Conservation (phyloP, 2,329 filamentous ascomycete species). For the Clonostachys rosea region DNA sequence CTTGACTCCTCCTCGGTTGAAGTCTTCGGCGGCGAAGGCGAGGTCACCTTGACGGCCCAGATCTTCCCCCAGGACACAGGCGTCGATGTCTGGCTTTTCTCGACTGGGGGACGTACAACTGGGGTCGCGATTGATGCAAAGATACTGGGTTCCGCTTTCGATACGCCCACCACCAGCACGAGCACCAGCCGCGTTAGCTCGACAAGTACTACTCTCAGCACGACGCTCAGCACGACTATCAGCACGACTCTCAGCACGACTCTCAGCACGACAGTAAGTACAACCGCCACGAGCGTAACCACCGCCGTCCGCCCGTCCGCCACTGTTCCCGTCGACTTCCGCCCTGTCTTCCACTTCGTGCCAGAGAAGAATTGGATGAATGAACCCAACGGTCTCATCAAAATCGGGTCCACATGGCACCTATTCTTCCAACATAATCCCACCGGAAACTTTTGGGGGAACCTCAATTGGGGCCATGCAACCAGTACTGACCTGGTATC, state of each 20-base stretch:
- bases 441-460: not conserved
- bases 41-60: not conserved
- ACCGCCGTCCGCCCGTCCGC: constrained; percentile 1
- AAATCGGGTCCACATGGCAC: not conserved
- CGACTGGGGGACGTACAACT: not conserved
- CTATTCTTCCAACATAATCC: not conserved
- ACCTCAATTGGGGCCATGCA: not conserved
- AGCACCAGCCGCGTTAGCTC: constrained; percentile 1
- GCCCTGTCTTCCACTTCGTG: not conserved
- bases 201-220: constrained; percentile 1
- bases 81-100: constrained; percentile 1
- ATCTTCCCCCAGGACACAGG: constrained; percentile 1
- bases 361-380: not conserved
- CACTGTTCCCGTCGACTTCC: not conserved
- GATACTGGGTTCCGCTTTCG: not conserved
- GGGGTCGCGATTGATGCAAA: not conserved
- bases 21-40: constrained; percentile 1
- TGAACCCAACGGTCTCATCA: not conserved
- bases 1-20: constrained; percentile 3
- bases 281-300: constrained; percentile 1
- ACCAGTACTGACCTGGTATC: not conserved
- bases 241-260: not conserved
- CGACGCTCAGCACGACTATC: not conserved
- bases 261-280: not conserved
- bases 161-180: constrained; percentile 1